Conservation (phyloP, 129 eudicot species). For the Kitagawia praeruptora region DNA sequence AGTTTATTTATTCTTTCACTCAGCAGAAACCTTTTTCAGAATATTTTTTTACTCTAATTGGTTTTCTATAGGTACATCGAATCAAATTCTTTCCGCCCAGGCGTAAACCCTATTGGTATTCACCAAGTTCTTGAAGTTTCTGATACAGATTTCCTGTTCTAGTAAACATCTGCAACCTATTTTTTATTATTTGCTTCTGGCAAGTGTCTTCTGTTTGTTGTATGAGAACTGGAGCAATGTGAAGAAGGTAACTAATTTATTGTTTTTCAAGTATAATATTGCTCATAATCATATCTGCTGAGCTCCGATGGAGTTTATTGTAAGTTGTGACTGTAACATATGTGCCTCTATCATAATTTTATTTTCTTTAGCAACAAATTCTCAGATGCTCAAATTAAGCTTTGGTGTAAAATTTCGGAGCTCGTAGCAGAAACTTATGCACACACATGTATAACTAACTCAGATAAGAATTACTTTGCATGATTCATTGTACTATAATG, state of each 20-base stretch:
- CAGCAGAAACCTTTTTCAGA: background rate
- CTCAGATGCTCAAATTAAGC: background rate
- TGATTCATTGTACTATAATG: no score
- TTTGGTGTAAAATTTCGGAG: background rate
- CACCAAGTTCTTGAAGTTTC: slow-evolving; percentile 93
- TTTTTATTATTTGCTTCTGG: slow-evolving; percentile 4
- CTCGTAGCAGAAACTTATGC: background rate
- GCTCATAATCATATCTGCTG: background rate
- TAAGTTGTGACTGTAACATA: background rate
- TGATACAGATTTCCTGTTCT: slow-evolving; percentile 70
- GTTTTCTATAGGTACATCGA: slow-evolving; percentile 70
- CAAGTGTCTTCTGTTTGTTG: slow-evolving; percentile 6
- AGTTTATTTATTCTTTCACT: background rate
- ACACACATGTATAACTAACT: background rate
- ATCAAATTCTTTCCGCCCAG: slow-evolving; percentile 78
- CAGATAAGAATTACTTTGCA: background rate
- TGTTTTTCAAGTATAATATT: background rate
- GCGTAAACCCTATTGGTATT: slow-evolving; percentile 80
- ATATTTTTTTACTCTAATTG: slow-evolving; percentile 14
- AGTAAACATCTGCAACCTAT: slow-evolving; percentile 11
- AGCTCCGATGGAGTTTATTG: background rate
- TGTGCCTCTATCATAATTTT: background rate
- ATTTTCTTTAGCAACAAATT: background rate
- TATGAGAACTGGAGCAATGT: background rate
- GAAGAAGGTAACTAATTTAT: slow-evolving; percentile 5